A percentile compares a stretch with the other conserved stretches of the same genome.
phyloP scores from a whole-genome alignment of 768 basidiomycete species.

The Tulasnella sp. region DNA sequence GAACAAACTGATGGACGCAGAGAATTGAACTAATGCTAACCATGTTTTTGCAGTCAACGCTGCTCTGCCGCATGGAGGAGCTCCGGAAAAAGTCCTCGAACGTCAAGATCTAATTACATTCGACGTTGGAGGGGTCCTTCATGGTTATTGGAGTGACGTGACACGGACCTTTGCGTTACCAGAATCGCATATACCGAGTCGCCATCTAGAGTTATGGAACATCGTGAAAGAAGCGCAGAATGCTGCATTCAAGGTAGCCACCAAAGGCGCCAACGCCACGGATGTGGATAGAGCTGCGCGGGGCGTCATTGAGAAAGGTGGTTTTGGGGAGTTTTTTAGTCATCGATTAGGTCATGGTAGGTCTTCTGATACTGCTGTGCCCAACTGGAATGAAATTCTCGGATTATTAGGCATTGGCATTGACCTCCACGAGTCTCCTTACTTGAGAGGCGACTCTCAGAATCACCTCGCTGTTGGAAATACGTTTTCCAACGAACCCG shows the following conservation, averaged over 20 bases:
- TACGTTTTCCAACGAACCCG: conserved; percentile 80
- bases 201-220: conserved; percentile 64
- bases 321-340: conserved; percentile 67
- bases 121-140: conserved; percentile 70
- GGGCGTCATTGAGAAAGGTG: conserved; percentile 48
- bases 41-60: conserved; percentile 64
- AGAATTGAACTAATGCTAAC: neutral
- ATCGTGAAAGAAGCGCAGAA: conserved; percentile 66
- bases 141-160: conserved; percentile 56
- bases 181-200: conserved; percentile 56
- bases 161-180: conserved; percentile 63
- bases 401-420: conserved; percentile 69
- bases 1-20: conserved; percentile 38
- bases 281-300: conserved; percentile 69
- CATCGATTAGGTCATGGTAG: conserved; percentile 80
- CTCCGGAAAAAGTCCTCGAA: conserved; percentile 64
- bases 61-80: conserved; percentile 81
- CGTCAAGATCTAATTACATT: conserved; percentile 70
- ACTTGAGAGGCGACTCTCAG: conserved; percentile 70
- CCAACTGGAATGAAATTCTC: neutral
- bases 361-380: conserved; percentile 35
- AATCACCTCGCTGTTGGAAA: conserved; percentile 64
- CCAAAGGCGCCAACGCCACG: conserved; percentile 54
- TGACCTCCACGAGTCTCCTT: conserved; percentile 81
- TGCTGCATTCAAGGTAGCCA: conserved; percentile 55